Evolutionary conservation across 2,329 filamentous ascomycete species (phyloP).

Genomic region (Colletotrichum horii): DNA sequence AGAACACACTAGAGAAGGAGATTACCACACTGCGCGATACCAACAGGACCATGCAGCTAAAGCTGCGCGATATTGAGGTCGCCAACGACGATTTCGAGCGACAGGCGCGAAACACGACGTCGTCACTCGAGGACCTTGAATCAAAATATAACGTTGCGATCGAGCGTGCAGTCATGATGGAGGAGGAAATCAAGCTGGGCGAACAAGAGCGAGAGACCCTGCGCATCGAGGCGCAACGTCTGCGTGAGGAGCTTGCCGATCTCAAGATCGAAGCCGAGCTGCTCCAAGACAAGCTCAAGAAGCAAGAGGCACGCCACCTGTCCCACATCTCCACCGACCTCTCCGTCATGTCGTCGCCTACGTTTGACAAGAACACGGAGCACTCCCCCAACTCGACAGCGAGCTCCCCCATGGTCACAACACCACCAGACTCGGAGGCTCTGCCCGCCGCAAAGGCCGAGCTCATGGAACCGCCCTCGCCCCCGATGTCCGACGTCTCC

Average conservation of each 20-base stretch:
- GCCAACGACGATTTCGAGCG: slow-evolving; percentile 98
- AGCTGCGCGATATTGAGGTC: slow-evolving; percentile 92
- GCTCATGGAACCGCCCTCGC: slow-evolving; percentile 85
- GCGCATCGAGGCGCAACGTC: slow-evolving; percentile 87
- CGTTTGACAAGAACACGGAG: slow-evolving; percentile 74
- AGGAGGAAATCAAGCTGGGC: slow-evolving; percentile 89
- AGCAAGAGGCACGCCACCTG: slow-evolving; percentile 64
- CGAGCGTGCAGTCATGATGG: slow-evolving; percentile 89
- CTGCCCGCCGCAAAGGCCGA: slow-evolving; percentile 53
- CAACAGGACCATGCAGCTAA: slow-evolving; percentile 81
- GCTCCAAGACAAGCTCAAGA: slow-evolving; percentile 89
- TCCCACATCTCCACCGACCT: slow-evolving; percentile 66
- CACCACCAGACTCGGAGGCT: slow-evolving; percentile 68
- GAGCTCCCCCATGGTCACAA: slow-evolving; percentile 88
- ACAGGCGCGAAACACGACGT: slow-evolving; percentile 93
- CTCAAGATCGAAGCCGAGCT: slow-evolving; percentile 95
- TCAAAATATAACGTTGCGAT: slow-evolving; percentile 96
- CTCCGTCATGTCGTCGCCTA: slow-evolving; percentile 71
- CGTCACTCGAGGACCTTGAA: slow-evolving; percentile 94
- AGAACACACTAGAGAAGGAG: slow-evolving; percentile 90
- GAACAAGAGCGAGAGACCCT: slow-evolving; percentile 91
- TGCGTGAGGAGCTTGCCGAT: slow-evolving; percentile 90
- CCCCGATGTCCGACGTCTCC: slow-evolving; percentile 89
- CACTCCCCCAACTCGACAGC: slow-evolving; percentile 82
- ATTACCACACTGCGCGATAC: slow-evolving; percentile 88